These are phyloP conservation scores for Fusarium decemcellulare DNA, from an alignment of 2,329 filamentous ascomycete species.

Conservation along the genomic window DNA sequence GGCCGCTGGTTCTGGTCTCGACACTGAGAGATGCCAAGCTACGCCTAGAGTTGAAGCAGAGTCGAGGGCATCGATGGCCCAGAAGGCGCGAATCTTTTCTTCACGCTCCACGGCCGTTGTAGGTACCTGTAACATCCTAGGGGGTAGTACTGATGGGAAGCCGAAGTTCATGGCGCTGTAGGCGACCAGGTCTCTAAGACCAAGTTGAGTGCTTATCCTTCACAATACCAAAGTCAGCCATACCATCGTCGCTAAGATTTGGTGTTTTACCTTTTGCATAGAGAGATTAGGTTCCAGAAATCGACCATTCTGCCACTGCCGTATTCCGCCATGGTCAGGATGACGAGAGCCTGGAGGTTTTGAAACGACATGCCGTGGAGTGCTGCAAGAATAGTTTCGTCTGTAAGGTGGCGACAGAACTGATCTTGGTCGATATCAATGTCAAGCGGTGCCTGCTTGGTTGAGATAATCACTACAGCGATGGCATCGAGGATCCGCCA, in stretches of 20 bases:
- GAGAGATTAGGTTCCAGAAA: constrained; percentile 18
- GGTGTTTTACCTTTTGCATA: constrained; percentile 16
- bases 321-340: constrained; percentile 16
- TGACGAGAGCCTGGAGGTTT: constrained; percentile 14
- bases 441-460: neutral
- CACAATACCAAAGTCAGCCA: no score
- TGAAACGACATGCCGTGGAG: constrained; percentile 11
- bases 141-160: constrained; percentile 11
- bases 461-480: constrained; percentile 11
- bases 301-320: constrained; percentile 16
- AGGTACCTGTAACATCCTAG: constrained; percentile 11
- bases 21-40: constrained; percentile 13
- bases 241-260: no score
- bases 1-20: constrained; percentile 13
- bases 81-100: constrained; percentile 24
- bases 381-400: constrained; percentile 4
- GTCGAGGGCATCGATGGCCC: constrained; percentile 22
- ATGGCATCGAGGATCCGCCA: constrained; percentile 16
- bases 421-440: neutral
- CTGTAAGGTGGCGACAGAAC: neutral
- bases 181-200: constrained; percentile 12
- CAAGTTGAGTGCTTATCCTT: constrained; percentile 22
- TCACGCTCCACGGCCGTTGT: constrained; percentile 12
- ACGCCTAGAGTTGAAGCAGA: constrained; percentile 11
- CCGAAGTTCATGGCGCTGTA: constrained; percentile 21